Percentiles rank a stretch among this genome's conserved stretches.
phyloP scores from a whole-genome alignment of 1,139 yeast genomes.

The Protomyces inouyei region DNA sequence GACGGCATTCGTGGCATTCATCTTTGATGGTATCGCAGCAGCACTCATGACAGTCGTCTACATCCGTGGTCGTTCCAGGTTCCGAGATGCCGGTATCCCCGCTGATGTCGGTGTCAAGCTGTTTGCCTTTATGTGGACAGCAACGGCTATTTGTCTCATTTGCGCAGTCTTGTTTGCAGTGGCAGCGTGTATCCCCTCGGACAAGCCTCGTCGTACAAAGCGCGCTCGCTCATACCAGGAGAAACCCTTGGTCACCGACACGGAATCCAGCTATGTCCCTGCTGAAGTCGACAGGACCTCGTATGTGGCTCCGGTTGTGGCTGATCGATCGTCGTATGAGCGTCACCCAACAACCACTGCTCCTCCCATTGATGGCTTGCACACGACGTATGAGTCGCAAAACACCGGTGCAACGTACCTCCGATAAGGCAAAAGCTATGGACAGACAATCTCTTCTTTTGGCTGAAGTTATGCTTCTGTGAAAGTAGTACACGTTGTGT shows the following conservation, averaged over 20 bases:
- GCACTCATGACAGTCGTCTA: conserved; percentile 53
- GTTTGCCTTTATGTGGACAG: conserved; percentile 63
- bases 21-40: conserved; percentile 43
- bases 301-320: conserved; percentile 9
- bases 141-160: conserved; percentile 48
- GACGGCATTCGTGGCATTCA: not conserved
- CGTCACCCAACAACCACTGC: conserved; percentile 1
- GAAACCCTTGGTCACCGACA: conserved; percentile 16
- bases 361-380: conserved; percentile 22
- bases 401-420: conserved; percentile 22
- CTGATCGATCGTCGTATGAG: conserved; percentile 23
- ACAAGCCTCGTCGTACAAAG: conserved; percentile 1
- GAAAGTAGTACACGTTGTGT: too few relatives aligned
- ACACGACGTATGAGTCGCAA: conserved; percentile 9
- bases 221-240: conserved; percentile 18
- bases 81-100: conserved; percentile 46
- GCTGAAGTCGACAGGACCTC: conserved; percentile 8
- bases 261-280: conserved; percentile 9
- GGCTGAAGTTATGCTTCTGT: too few relatives aligned
- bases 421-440: not conserved
- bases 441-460: too few relatives aligned
- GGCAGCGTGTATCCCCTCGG: conserved; percentile 35
- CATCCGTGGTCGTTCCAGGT: conserved; percentile 57
- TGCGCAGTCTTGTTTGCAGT: conserved; percentile 38
- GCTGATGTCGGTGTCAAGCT: conserved; percentile 56